Percentiles rank a stretch among this genome's conserved stretches.
phyloP scores from a whole-genome alignment of 768 basidiomycete species.

The Kwoniella dejecticola region DNA sequence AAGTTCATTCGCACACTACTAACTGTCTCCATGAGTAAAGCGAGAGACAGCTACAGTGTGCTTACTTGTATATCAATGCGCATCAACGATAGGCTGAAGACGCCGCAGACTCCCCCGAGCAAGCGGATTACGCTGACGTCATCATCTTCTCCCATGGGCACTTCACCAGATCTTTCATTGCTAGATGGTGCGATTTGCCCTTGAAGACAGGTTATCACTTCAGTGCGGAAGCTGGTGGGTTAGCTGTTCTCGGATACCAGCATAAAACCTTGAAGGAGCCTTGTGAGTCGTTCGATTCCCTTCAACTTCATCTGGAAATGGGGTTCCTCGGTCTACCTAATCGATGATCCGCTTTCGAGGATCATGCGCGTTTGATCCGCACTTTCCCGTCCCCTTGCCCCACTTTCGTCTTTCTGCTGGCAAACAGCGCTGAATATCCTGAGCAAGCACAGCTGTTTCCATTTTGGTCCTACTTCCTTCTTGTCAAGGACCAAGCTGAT shows the following conservation, averaged over 20 bases:
- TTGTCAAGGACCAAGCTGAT: not conserved
- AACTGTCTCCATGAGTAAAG: not conserved
- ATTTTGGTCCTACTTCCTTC: not conserved
- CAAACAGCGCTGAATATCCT: not conserved
- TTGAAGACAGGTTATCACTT: slow-evolving; percentile 62
- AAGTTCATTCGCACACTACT: slow-evolving; percentile 5
- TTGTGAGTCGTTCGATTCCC: slow-evolving; percentile 36
- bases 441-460: too few relatives aligned
- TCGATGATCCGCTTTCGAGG: too few relatives aligned
- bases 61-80: not conserved
- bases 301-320: not conserved
- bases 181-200: slow-evolving; percentile 78
- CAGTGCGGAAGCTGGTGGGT: slow-evolving; percentile 80
- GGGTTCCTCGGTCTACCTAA: too few relatives aligned
- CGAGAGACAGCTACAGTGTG: not conserved
- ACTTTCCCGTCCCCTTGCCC: too few relatives aligned
- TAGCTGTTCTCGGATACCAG: slow-evolving; percentile 80
- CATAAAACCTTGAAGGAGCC: slow-evolving; percentile 78
- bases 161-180: slow-evolving; percentile 68
- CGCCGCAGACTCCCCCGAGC: slow-evolving; percentile 30
- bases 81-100: slow-evolving; percentile 31
- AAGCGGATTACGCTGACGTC: slow-evolving; percentile 62
- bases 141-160: slow-evolving; percentile 82
- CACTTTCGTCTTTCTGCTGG: not conserved
- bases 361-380: too few relatives aligned